phyloP scores from a whole-genome alignment of 2,329 filamentous ascomycete genomes.

The Aphanocladium album region DNA sequence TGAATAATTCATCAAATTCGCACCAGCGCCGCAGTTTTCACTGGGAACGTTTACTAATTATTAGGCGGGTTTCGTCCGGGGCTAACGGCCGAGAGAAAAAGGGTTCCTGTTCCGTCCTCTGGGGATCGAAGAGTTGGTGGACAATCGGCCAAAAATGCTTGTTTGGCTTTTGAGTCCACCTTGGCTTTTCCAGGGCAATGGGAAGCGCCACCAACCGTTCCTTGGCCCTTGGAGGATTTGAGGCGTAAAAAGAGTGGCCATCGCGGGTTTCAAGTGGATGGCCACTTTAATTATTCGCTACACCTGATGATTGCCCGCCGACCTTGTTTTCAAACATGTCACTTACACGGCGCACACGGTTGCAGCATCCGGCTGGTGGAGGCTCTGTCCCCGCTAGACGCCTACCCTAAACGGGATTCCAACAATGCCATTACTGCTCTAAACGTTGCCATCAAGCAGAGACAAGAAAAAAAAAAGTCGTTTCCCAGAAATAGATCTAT shows the following conservation, averaged over 20 bases:
- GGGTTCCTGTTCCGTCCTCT: neutral
- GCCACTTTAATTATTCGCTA: neutral
- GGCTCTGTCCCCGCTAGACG: too few relatives aligned
- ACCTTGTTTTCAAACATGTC: too few relatives aligned
- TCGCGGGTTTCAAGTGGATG: neutral
- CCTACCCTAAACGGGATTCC: too few relatives aligned
- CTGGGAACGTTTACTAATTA: neutral
- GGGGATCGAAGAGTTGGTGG: neutral
- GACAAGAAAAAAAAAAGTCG: too few relatives aligned
- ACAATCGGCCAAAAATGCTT: neutral
- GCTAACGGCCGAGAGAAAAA: neutral
- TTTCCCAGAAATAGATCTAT: too few relatives aligned
- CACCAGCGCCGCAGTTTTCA: neutral
- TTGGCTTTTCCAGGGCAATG: neutral
- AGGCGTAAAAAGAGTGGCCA: neutral
- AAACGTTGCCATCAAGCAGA: too few relatives aligned
- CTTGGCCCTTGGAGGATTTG: neutral
- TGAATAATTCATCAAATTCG: neutral
- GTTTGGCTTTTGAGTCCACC: neutral
- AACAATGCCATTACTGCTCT: too few relatives aligned
- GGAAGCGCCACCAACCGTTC: neutral
- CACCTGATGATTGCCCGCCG: too few relatives aligned
- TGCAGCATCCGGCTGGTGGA: too few relatives aligned
- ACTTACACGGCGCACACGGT: too few relatives aligned
- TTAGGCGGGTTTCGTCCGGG: neutral